Conservation (phyloP, 768 basidiomycete species). For the Scleroderma bovista region DNA sequence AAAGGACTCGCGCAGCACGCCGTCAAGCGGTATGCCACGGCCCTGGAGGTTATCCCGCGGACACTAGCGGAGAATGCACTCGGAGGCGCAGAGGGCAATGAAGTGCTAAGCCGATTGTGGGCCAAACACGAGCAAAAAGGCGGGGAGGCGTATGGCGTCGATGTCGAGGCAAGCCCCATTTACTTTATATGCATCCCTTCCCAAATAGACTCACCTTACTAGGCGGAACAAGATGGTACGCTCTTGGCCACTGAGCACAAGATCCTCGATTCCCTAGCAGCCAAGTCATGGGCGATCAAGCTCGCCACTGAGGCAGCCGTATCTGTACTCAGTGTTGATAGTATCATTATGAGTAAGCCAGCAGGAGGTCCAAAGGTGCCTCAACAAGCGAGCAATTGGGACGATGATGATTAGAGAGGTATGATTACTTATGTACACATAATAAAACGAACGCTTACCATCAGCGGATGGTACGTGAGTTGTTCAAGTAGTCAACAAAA, state of each 20-base stretch:
- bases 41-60: constrained; percentile 88
- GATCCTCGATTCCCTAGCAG: constrained; percentile 84
- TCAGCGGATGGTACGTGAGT: too few relatives aligned
- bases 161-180: constrained; percentile 63
- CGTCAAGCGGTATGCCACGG: constrained; percentile 82
- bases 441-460: too few relatives aligned
- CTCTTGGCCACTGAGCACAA: constrained; percentile 53
- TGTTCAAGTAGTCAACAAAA: too few relatives aligned
- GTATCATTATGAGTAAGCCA: constrained; percentile 96
- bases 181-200: not conserved
- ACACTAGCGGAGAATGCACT: constrained; percentile 95
- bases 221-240: constrained; percentile 80
- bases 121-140: constrained; percentile 81
- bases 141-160: constrained; percentile 77
- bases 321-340: constrained; percentile 90
- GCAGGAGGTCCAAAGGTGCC: constrained; percentile 85
- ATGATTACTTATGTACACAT: too few relatives aligned
- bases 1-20: constrained; percentile 92
- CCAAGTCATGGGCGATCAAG: constrained; percentile 85
- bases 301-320: constrained; percentile 91
- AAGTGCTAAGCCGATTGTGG: constrained; percentile 83
- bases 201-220: not conserved
- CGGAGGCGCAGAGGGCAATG: constrained; percentile 87
- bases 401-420: constrained; percentile 49
- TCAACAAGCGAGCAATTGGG: constrained; percentile 85